Percentiles rank a stretch among this genome's conserved stretches.
These are phyloP conservation scores for Penicillium sp. DNA, from an alignment of 2,329 filamentous ascomycete genomes.

Conservation along the genomic window DNA sequence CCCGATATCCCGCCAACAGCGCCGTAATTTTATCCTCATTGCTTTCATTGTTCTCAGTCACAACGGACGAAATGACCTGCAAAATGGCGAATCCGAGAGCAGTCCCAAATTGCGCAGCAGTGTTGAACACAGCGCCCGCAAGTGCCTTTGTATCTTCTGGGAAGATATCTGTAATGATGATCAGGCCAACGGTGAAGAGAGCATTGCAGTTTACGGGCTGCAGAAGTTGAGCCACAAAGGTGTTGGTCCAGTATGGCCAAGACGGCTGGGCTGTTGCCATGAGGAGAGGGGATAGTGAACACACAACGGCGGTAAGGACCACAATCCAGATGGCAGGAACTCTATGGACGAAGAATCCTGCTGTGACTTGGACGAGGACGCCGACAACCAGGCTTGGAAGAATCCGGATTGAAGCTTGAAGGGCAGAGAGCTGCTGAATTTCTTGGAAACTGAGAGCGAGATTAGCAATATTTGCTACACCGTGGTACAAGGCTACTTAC, in stretches of 20 bases:
- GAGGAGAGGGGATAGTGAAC: conserved; percentile 52
- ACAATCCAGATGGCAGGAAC: conserved; percentile 46
- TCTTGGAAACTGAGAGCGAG: conserved; percentile 45
- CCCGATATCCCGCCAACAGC: conserved; percentile 5
- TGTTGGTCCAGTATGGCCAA: conserved; percentile 56
- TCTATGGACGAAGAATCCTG: conserved; percentile 50
- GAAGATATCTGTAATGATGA: conserved; percentile 9
- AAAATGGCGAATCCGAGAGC: conserved; percentile 12
- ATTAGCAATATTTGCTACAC: not conserved
- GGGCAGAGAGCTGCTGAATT: conserved; percentile 47
- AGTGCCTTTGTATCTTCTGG: conserved; percentile 9
- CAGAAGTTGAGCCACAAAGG: conserved; percentile 42
- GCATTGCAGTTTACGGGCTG: conserved; percentile 5
- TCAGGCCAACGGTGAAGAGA: conserved; percentile 3
- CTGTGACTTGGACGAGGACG: conserved; percentile 45
- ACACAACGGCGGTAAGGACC: conserved; percentile 43
- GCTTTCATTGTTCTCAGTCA: conserved; percentile 1
- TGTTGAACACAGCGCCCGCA: conserved; percentile 18
- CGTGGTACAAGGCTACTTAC: not conserved
- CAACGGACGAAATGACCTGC: conserved; percentile 8
- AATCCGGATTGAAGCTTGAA: conserved; percentile 48
- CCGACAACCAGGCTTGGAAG: conserved; percentile 34
- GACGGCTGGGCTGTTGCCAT: conserved; percentile 56
- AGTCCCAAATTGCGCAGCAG: conserved; percentile 11
- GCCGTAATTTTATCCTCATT: conserved; percentile 5